Base-by-base conservation (phyloP, 1,139 yeast species). In the Kazachstania sp. region DNA sequence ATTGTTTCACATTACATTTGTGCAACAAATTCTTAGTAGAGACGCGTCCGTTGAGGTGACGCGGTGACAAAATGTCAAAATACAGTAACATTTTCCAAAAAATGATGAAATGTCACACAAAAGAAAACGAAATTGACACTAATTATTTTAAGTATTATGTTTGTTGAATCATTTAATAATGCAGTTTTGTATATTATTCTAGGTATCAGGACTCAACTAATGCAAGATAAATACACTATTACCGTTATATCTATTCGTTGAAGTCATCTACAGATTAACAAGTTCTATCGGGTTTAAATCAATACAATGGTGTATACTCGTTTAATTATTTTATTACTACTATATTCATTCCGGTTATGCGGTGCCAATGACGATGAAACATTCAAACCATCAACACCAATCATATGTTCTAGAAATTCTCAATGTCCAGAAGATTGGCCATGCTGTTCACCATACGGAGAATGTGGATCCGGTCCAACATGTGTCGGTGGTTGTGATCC, bases 401-500 rank as follows among this genome's bases (percentile, higher is more conserved):
- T 69, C 47, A 50, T 63, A 8, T 85, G 95, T 67, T 73, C 73
- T 45, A 63, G 68, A 9, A 66, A 73, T 15, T 51, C 57, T n/a
- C 60, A 67, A 12, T 87, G 95, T 67, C 95, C 95, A 0, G 75
- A 78, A 55, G 74, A 72, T 39, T 57, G 67, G 46, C 95, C 95
- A 41, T 87, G 95, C 63, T 87, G 96, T 64, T 81, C 88, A 19
- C 86, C 81, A 55, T 84, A 79, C 58, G 95, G 95, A 35, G 71
- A 69, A n/a, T 87, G 96, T 72, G 95, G 95, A 47, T 74, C 82
- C 15, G 96, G 96, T 1, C 71, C 81, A 3, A 71, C 75, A 63
- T 87, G 96, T 71, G 71, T 87, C 44, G 90, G 87, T 44, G 92
- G 95, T 15, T 86, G 95, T 67, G 86, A 85, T 64, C 79, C 85